These are phyloP conservation scores for Plectosphaerella sp. DNA, from an alignment of 2,329 filamentous ascomycete genomes.

Conservation along the genomic window DNA sequence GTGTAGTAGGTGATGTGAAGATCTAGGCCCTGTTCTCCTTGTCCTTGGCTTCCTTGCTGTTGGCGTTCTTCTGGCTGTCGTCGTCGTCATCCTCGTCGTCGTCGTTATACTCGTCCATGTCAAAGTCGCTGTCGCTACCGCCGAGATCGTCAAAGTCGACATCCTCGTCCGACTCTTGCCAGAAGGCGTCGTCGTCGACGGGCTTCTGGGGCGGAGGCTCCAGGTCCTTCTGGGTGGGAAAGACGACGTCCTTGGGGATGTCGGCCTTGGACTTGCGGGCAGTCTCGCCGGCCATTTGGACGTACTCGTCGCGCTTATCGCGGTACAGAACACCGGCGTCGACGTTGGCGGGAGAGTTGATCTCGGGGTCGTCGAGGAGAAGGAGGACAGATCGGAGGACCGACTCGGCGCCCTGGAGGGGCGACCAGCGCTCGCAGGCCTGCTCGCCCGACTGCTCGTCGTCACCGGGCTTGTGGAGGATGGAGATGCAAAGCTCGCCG, in stretches of 20 bases:
- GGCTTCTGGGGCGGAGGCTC: constrained; percentile 55
- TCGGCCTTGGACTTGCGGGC: constrained; percentile 72
- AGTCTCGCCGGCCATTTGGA: constrained; percentile 61
- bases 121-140: constrained; percentile 65
- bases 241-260: constrained; percentile 72
- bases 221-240: constrained; percentile 71
- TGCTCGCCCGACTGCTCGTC: constrained; percentile 88
- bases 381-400: constrained; percentile 90
- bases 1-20: background rate
- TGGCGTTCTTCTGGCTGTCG: constrained; percentile 19
- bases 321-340: constrained; percentile 86
- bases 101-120: constrained; percentile 55
- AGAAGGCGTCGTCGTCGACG: constrained; percentile 73
- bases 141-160: constrained; percentile 60
- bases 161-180: constrained; percentile 72
- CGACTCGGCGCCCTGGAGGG: constrained; percentile 89
- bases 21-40: background rate
- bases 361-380: constrained; percentile 89
- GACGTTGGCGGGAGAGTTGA: constrained; percentile 90
- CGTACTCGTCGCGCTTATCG: constrained; percentile 66
- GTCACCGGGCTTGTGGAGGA: constrained; percentile 87
- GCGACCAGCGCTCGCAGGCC: constrained; percentile 90
- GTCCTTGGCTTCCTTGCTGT: background rate
- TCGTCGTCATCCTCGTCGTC: constrained; percentile 54
- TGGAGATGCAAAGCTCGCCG: constrained; percentile 92